Evolutionary conservation across 768 basidiomycete genomes (phyloP), one percentile per base, ranked within the genome.

Genomic region (Butyriboletus loyo): DNA sequence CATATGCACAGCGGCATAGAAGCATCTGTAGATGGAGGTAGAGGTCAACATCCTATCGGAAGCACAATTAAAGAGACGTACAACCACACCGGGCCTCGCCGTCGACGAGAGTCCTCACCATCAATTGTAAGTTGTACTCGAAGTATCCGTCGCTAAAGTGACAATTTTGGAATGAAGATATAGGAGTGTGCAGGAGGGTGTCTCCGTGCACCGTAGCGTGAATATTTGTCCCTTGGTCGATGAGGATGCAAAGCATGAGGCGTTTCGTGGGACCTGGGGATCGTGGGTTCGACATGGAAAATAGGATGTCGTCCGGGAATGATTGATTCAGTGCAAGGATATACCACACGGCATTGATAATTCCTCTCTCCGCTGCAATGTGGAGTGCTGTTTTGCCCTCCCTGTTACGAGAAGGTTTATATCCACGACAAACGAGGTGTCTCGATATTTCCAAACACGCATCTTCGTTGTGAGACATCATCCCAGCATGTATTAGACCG

Each of bases 261-360:
- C 6, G 2, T n/a, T 37, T n/a, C 3, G 1, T 25, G n/a, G n/a
- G n/a, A n/a, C n/a, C 4, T 0, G 22, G 4, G n/a, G 11, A 8
- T 21, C 1, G 36, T 13, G 8, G 25, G 4, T 17, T 28, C 42
- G 56, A 5, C 15, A 30, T 37, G 3, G 14, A 56, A 14, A 45
- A 35, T 24, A 49, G 22, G 13, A 57, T 56, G n/a, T 50, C 42
- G 10, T 57, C 31, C 8, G 25, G 55, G 19, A 45, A 27, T 19
- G 41, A 5, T 25, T 17, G 46, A 35, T 43, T 31, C 25, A 44
- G 19, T 19, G 54, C 34, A 2, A 56, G 35, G 31, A 49, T 31
- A 7, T 43, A 55, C 8, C 22, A 7, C 22, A 42, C 3, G 2
- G 48, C 2, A 14, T 22, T 5, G 17, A 14, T 14, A 25, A 0